Evolutionary conservation across 2,329 filamentous ascomycete species (phyloP).

Genomic region (Aspergillus alliaceus): DNA sequence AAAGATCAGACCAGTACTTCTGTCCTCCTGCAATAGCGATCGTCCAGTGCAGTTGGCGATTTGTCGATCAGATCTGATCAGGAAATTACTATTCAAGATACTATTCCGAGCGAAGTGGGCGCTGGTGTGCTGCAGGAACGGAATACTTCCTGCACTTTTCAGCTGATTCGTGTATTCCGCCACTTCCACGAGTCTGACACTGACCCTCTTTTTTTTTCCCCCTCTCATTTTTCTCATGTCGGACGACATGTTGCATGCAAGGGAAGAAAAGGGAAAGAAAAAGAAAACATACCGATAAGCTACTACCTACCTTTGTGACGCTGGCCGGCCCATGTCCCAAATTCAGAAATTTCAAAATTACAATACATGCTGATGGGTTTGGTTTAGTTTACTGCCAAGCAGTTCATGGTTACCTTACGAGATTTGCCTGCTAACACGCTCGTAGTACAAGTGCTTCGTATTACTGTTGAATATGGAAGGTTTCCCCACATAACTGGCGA

Average conservation of each 20-base stretch:
- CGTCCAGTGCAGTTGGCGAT: neutral
- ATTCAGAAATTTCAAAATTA: slow-evolving; percentile 10
- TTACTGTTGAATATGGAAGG: neutral
- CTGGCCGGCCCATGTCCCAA: slow-evolving; percentile 10
- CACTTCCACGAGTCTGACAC: neutral
- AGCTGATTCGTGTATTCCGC: slow-evolving; percentile 12
- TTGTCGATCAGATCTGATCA: slow-evolving; percentile 21
- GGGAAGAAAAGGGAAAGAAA: neutral
- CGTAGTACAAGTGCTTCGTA: neutral
- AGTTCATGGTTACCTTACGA: too few species aligned
- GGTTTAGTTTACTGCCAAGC: too few species aligned
- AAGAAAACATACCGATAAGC: neutral
- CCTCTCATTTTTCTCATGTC: too few species aligned
- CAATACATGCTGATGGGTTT: too few species aligned
- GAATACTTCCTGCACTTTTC: slow-evolving; percentile 30
- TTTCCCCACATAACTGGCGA: neutral
- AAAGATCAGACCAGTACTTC: neutral
- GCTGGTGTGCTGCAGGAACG: slow-evolving; percentile 33
- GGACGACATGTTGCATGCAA: neutral
- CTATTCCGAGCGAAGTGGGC: slow-evolving; percentile 8
- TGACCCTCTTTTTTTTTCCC: too few species aligned
- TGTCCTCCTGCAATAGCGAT: slow-evolving; percentile 1
- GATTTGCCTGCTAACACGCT: neutral
- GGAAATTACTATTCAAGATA: slow-evolving; percentile 3
- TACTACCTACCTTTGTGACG: slow-evolving; percentile 4